Evolutionary conservation across 306 rosid species (phyloP), one percentile per base, ranked within the genome.

Genomic region (Fragaria ananassa): DNA sequence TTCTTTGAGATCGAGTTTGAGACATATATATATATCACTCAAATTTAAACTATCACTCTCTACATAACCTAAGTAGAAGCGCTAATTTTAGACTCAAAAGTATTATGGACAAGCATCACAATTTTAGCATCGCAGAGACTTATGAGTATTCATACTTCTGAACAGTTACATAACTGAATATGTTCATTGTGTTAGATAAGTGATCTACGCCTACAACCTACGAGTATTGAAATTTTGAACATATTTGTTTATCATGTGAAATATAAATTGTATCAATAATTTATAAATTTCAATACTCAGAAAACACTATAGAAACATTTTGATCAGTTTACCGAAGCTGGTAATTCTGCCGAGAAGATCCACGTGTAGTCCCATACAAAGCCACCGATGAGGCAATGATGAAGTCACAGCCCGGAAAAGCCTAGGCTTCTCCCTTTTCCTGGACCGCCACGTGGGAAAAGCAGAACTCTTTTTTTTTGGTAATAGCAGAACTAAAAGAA

Each of bases 401-500:
- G 25, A 19, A 54, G 13, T 54, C 42, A 63, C 75, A 62, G 64
- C 39, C 71, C 29, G 15, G 8, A 73, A 65, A 58, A 37, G 77
- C 72, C 6, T 72, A 37, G 56, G 62, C 45, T 1, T 70, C 68
- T 8, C 2, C 29, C 13, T 31, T 78, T 78, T 68, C 10, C 25
- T 9, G 3, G 9, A 12, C 35, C 45, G 79, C 85, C 89, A 89
- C 92, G 94, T 87, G 89, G 67, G 17, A 17, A 19, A 76, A 71
- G 81, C 13, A 7, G n/a, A 18, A 56, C 46, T 70, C 0, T 23
- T 23, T 23, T 23, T 23, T 23, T 0, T 23, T 23, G 25, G 25
- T 23, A 23, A 23, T 23, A 71, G 81, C 13, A 7, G n/a, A 18
- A 56, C 46, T 70, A 70, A 71, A 42, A 70, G 77, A 19, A 45